A percentile compares a stretch with the other conserved stretches of the same genome.
phyloP scores from a whole-genome alignment of 257 asterid genomes.

The Solanum sparsipilum region DNA sequence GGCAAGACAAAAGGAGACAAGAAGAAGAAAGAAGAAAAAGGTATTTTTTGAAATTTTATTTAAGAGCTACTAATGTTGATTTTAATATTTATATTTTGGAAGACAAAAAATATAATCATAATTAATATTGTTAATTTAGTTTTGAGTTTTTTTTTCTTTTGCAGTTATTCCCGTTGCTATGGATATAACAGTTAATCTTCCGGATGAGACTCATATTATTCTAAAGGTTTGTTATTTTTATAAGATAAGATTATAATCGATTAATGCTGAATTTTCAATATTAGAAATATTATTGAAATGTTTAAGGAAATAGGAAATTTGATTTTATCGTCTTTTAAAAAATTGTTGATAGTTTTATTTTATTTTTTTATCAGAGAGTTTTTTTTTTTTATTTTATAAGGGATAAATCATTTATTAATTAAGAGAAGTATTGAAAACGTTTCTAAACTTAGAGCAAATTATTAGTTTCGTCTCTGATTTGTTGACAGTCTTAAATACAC shows the following conservation, averaged over 20 bases:
- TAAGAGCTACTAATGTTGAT: background rate
- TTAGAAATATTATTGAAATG: background rate
- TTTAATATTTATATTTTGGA: background rate
- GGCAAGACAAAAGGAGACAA: slow-evolving; percentile 80
- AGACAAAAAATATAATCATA: background rate
- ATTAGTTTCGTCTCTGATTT: too few species aligned
- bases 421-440: background rate
- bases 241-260: background rate
- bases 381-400: too few species aligned
- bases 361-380: too few species aligned
- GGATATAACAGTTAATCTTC: slow-evolving; percentile 71
- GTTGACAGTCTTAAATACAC: background rate
- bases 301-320: background rate
- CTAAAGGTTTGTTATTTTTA: slow-evolving; percentile 47
- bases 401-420: too few species aligned
- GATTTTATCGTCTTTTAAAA: background rate
- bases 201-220: slow-evolving; percentile 63
- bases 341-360: too few species aligned
- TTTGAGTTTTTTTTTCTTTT: background rate
- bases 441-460: background rate
- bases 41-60: slow-evolving; percentile 8
- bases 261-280: background rate
- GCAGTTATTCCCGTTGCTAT: slow-evolving; percentile 84
- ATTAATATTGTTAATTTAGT: background rate
- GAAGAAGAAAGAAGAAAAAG: slow-evolving; percentile 93